Evolutionary conservation across 2,329 filamentous ascomycete species (phyloP), one percentile per base, ranked within the genome.

Genomic region (Stemphylium lycopersici): DNA sequence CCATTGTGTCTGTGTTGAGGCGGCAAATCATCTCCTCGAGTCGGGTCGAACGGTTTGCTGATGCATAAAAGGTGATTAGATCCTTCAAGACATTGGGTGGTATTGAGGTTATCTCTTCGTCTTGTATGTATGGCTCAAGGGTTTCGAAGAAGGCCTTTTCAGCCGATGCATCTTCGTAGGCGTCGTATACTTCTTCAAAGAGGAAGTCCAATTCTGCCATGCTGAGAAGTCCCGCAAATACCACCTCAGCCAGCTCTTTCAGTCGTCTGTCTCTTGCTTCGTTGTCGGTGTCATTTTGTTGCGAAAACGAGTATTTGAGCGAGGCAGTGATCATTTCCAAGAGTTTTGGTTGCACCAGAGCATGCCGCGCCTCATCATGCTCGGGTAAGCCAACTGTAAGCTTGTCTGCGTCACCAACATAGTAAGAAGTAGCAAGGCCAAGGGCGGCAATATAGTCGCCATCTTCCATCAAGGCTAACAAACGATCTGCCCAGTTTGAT

Each of bases 401-500:
- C 74, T 95, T 97, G 73, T 97, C 91, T n/a, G 91, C 86, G 68
- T 92, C 87, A 20, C 95, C 95, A 6, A 87, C 88, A 71, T 96
- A 98, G 75, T 98, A 99, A 0, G 89, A 90, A 0, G 92, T 96
- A 8, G 93, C 96, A 54, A 99, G 82, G 61, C 89, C 85, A 56
- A 99, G 96, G 1, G 95, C 93, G 11, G 87, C 90, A 60, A 99
- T 90, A 69, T 96, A 96, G 75, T 98, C 92, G n/a, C 95, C 95
- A 52, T 92, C 86, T 72, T 98, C 93, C 90, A 99, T 97, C 64
- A 98, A 81, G 0, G 93, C 93, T 62, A 97, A 87, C 15, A 99
- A 80, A 36, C 95, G 84, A 74, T 99, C 95, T 2, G 95, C 93
- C 95, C 95, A 99, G 65, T 99, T 99, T 0, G 95, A 98, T 31